phyloP scores from a whole-genome alignment of 495 filamentous ascomycete species.

The Aspergillus wentii region DNA sequence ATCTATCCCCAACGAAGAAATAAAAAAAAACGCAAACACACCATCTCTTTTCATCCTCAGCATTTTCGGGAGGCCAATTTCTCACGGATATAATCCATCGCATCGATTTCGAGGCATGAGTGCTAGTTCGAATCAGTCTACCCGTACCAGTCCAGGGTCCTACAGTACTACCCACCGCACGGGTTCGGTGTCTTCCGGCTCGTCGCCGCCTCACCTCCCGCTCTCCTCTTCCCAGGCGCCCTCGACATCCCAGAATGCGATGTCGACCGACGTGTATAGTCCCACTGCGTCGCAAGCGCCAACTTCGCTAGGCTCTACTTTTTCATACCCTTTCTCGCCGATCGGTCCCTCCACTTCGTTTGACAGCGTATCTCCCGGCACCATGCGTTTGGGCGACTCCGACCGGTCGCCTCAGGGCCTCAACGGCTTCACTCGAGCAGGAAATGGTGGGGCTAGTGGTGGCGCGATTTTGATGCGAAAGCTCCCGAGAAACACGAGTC shows the following conservation, averaged over 20 bases:
- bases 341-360: conserved; percentile 38
- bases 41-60: too few relatives aligned
- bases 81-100: too few relatives aligned
- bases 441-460: conserved; percentile 30
- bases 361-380: conserved; percentile 35
- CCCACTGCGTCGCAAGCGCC: conserved; percentile 36
- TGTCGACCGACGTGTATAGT: conserved; percentile 48
- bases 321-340: conserved; percentile 41
- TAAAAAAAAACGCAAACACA: too few relatives aligned
- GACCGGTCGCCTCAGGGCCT: conserved; percentile 43
- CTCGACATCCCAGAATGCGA: conserved; percentile 46
- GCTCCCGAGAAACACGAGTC: conserved; percentile 66
- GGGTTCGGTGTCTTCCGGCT: conserved; percentile 42
- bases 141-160: conserved; percentile 45
- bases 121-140: conserved; percentile 44
- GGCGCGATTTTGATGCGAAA: conserved; percentile 67
- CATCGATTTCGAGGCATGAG: conserved; percentile 38
- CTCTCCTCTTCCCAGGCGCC: conserved; percentile 34
- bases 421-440: conserved; percentile 35
- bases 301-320: conserved; percentile 32
- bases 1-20: too few relatives aligned
- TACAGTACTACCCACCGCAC: conserved; percentile 42
- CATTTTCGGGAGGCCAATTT: too few relatives aligned
- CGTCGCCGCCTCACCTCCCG: conserved; percentile 39
- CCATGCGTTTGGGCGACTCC: conserved; percentile 46